Conservation (phyloP, 169 alveolate genomes). For the Plasmodium vivax region DNA sequence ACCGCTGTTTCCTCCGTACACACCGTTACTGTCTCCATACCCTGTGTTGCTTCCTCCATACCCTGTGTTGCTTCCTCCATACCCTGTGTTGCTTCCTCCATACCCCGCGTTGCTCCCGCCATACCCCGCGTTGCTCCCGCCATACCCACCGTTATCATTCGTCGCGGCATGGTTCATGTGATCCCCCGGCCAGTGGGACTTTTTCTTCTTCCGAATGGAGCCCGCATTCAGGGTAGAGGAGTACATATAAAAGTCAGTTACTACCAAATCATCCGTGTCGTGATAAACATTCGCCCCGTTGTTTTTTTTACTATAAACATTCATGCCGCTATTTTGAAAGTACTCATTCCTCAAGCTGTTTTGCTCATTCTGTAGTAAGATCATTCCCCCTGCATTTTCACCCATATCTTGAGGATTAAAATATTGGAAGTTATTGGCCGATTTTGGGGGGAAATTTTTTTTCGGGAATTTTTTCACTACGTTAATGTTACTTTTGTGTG, state of each 20-base stretch:
- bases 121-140: neutral
- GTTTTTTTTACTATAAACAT: slow-evolving; percentile 23
- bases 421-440: slow-evolving; percentile 1
- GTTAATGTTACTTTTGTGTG: slow-evolving; percentile 13
- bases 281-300: slow-evolving; percentile 5
- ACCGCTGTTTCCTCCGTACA: no score
- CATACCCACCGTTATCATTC: slow-evolving; percentile 7
- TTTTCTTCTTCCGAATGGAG: slow-evolving; percentile 6
- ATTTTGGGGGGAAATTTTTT: neutral
- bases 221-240: slow-evolving; percentile 47
- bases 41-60: no score
- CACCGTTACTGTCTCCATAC: no score
- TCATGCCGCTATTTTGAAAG: neutral
- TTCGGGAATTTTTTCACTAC: slow-evolving; percentile 3
- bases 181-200: neutral
- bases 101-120: no score
- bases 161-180: neutral
- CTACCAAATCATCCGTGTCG: slow-evolving; percentile 24
- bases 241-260: slow-evolving; percentile 57
- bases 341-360: slow-evolving; percentile 31
- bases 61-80: no score
- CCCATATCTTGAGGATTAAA: neutral
- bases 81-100: no score
- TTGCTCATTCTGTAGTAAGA: slow-evolving; percentile 1
- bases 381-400: slow-evolving; percentile 4